Evolutionary conservation across 1,284 basidiomycete genomes (phyloP).

Genomic region (Cryptococcus sp.): DNA sequence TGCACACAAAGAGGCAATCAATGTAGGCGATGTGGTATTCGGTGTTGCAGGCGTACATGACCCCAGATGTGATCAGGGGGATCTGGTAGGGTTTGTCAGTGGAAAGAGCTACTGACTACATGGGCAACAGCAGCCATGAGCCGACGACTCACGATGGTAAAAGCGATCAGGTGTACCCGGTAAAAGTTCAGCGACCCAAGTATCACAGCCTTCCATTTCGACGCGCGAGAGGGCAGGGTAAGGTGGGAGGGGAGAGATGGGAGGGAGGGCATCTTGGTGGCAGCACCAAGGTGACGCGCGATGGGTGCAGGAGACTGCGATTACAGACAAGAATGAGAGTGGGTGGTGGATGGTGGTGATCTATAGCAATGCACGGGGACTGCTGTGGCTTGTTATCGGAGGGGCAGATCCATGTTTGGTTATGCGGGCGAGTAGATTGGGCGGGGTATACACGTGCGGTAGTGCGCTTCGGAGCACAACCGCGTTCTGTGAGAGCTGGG

Average conservation of each 20-base stretch:
- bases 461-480: no score
- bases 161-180: constrained; percentile 51
- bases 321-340: no score
- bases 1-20: constrained; percentile 54
- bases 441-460: no score
- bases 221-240: constrained; percentile 15
- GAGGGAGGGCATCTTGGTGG: constrained; percentile 5
- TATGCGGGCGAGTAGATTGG: no score
- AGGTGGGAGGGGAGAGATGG: constrained; percentile 20
- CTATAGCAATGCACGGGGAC: no score
- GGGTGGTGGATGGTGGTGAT: no score
- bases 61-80: constrained; percentile 51
- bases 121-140: not conserved
- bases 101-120: no score
- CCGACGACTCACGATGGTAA: constrained; percentile 47
- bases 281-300: no score
- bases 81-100: constrained; percentile 27
- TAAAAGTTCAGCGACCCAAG: constrained; percentile 47
- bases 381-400: no score
- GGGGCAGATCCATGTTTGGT: no score
- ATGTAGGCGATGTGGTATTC: constrained; percentile 51
- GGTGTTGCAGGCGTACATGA: constrained; percentile 51
- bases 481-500: no score
- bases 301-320: no score
- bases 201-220: constrained; percentile 18